These are phyloP conservation scores for Colletotrichum higginsianum DNA, from an alignment of 2,329 filamentous ascomycete genomes.

Conservation along the genomic window DNA sequence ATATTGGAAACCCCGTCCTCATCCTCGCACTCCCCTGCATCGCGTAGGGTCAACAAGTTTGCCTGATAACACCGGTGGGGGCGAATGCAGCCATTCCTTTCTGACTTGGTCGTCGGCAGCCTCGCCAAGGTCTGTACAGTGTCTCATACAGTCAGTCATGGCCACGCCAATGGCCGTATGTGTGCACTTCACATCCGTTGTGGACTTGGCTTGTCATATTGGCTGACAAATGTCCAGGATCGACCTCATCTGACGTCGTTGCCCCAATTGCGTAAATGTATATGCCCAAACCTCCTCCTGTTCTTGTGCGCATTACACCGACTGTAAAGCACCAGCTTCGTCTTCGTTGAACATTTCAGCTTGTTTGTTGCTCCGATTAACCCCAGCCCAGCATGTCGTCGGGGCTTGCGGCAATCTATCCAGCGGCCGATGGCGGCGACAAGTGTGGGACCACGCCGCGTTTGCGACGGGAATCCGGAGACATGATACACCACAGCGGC, in stretches of 20 bases:
- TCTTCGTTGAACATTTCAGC: neutral
- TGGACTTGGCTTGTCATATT: neutral
- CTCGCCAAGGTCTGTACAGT: conserved; percentile 5
- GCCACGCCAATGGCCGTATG: too few relatives aligned
- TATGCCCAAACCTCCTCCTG: neutral
- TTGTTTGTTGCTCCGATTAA: neutral
- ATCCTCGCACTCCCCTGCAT: too few relatives aligned
- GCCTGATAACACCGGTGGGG: too few relatives aligned
- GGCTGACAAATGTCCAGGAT: neutral
- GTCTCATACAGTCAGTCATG: neutral
- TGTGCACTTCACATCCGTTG: too few relatives aligned
- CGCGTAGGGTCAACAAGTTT: too few relatives aligned
- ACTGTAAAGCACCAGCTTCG: neutral
- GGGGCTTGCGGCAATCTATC: conserved; percentile 8
- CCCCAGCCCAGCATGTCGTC: neutral
- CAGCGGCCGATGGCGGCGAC: neutral
- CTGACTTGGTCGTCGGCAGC: too few relatives aligned
- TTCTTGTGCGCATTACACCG: neutral
- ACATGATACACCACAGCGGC: neutral
- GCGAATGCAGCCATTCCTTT: too few relatives aligned
- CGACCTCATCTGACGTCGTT: neutral
- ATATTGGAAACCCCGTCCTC: too few relatives aligned
- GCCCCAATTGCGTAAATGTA: neutral
- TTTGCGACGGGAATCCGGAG: neutral
- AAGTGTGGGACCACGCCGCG: neutral